Conservation (phyloP, 805 yeast genomes). For the Candida methanosorbosa region DNA sequence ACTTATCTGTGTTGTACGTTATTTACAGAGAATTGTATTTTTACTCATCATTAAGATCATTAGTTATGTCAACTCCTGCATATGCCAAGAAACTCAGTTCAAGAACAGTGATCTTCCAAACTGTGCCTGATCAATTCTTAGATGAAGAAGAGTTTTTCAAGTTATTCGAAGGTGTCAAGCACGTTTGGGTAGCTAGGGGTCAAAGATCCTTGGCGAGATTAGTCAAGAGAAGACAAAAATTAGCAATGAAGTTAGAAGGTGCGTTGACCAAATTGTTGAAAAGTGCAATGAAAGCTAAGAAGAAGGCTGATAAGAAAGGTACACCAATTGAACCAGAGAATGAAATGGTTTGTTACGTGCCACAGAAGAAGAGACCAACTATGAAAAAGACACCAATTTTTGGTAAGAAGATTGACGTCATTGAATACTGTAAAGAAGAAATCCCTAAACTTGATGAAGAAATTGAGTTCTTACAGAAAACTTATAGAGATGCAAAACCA, state of each 20-base stretch:
- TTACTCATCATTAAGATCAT: constrained; percentile 68
- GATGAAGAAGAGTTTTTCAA: constrained; percentile 66
- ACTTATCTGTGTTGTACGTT: constrained; percentile 58
- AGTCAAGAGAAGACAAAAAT: constrained; percentile 48
- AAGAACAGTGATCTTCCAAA: constrained; percentile 76
- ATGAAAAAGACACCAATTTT: constrained; percentile 30
- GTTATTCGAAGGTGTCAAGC: constrained; percentile 73
- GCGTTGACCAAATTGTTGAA: constrained; percentile 52
- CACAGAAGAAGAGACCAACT: constrained; percentile 61
- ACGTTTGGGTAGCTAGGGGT: constrained; percentile 74
- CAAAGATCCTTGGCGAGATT: constrained; percentile 41
- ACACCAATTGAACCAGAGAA: constrained; percentile 31
- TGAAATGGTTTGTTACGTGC: constrained; percentile 49
- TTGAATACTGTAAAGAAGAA: constrained; percentile 45
- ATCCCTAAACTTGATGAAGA: constrained; percentile 51
- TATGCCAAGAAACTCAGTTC: constrained; percentile 69
- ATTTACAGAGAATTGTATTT: constrained; percentile 78
- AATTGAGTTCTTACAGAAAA: constrained; percentile 44
- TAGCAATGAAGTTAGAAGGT: constrained; percentile 57
- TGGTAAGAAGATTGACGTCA: constrained; percentile 58
- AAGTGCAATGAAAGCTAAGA: constrained; percentile 53
- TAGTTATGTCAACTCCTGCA: constrained; percentile 71
- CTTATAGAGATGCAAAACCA: constrained; percentile 40
- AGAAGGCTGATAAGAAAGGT: constrained; percentile 63
- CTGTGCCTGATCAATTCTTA: constrained; percentile 68